Conservation (phyloP, 768 basidiomycete genomes). For the Naematelia aurantialba region DNA sequence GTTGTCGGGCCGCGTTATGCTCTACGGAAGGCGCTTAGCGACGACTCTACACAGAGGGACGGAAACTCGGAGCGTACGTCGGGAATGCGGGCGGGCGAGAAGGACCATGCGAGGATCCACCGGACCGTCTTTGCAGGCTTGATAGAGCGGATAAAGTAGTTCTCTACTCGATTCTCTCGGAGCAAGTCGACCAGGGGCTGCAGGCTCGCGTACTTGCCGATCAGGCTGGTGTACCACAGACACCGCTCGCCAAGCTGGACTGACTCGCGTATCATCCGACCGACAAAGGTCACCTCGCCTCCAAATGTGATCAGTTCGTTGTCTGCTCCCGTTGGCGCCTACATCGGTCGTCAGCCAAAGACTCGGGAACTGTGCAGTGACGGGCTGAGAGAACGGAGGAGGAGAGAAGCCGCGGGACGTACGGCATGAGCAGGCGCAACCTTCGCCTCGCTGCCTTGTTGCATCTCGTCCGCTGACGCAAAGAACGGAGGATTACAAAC, state of each 20-base stretch:
- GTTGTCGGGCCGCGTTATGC: slow-evolving; percentile 27
- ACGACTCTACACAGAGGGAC: slow-evolving; percentile 7
- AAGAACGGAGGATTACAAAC: slow-evolving; percentile 99
- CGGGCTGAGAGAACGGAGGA: not conserved
- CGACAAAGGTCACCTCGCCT: slow-evolving; percentile 77
- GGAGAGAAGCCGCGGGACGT: slow-evolving; percentile 33
- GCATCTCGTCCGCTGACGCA: slow-evolving; percentile 65
- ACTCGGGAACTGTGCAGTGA: too few relatives aligned
- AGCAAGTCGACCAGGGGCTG: slow-evolving; percentile 60
- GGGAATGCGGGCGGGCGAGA: slow-evolving; percentile 61
- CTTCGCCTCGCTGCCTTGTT: slow-evolving; percentile 61
- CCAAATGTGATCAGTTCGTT: slow-evolving; percentile 86
- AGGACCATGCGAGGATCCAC: slow-evolving; percentile 92
- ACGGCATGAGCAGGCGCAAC: slow-evolving; percentile 68
- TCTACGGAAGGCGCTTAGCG: slow-evolving; percentile 25
- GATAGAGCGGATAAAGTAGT: slow-evolving; percentile 81
- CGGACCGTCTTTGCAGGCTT: slow-evolving; percentile 81
- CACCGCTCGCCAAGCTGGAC: slow-evolving; percentile 56
- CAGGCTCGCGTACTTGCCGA: slow-evolving; percentile 80
- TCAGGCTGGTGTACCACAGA: slow-evolving; percentile 92
- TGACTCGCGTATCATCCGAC: slow-evolving; percentile 73
- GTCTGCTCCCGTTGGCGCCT: slow-evolving; percentile 82
- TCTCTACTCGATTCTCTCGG: slow-evolving; percentile 57
- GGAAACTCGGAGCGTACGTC: slow-evolving; percentile 59
- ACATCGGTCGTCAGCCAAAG: not conserved